phyloP scores from a whole-genome alignment of 768 basidiomycete species.

The Termitomyces sp. region DNA sequence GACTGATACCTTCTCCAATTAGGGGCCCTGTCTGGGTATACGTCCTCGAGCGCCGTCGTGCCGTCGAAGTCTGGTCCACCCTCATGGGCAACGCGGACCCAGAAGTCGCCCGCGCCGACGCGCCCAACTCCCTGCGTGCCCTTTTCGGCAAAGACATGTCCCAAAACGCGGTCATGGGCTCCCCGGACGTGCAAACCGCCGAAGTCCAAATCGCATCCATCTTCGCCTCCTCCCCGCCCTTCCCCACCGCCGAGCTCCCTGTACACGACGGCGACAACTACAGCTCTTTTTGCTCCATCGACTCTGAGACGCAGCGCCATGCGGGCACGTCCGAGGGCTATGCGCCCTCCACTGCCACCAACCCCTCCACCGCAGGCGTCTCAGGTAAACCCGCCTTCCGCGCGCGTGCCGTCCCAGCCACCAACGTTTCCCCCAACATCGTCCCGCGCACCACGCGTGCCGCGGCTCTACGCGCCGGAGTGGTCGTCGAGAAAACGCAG shows the following conservation, averaged over 20 bases:
- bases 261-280: constrained; percentile 26
- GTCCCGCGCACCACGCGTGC: constrained; percentile 73
- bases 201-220: constrained; percentile 75
- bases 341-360: constrained; percentile 36
- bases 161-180: constrained; percentile 72
- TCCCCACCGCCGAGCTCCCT: constrained; percentile 63
- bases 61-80: constrained; percentile 74
- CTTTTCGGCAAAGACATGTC: constrained; percentile 49
- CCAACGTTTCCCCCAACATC: constrained; percentile 59
- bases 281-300: constrained; percentile 28
- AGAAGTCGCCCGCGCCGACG: constrained; percentile 41
- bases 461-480: constrained; percentile 65
- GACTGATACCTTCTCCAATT: constrained; percentile 5
- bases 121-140: constrained; percentile 67
- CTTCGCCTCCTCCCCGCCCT: constrained; percentile 80
- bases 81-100: constrained; percentile 71
- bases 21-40: constrained; percentile 92
- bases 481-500: constrained; percentile 36
- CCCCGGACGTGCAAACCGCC: constrained; percentile 58
- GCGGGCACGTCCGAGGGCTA: constrained; percentile 37
- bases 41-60: constrained; percentile 76
- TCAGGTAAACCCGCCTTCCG: constrained; percentile 45
- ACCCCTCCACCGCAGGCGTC: constrained; percentile 37
- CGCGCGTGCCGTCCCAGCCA: constrained; percentile 62
- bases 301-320: constrained; percentile 36